Base-by-base conservation (phyloP, 1,139 yeast species). In the Meyerozyma sp. region DNA sequence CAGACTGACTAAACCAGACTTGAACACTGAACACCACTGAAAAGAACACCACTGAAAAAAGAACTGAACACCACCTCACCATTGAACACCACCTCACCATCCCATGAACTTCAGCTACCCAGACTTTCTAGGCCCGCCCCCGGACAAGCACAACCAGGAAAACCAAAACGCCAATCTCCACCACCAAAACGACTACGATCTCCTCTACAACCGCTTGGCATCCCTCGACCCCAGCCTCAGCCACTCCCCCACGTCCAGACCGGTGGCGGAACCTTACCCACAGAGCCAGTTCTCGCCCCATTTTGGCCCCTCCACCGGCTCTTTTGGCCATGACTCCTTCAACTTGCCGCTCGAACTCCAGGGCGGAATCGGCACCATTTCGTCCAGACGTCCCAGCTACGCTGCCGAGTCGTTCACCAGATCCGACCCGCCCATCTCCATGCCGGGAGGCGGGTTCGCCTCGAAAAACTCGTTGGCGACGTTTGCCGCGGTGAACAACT, bases 301-400 rank as follows among this genome's bases (percentile, higher is more conserved):
- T 7, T 42, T 44, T 32, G 40, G 38, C 2, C 16, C 37, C 5
- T 20, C 37, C 7, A 34, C 5, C 14, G 37, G 26, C 14, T n/a
- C 21, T n/a, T 21, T 34, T 34, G 37, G 37, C 37, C 40, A 39
- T 8, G 59, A 62, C 47, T 47, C 61, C 44, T 80, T 81, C 59
- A 70, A 65, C 46, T 64, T 81, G 45, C 86, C 87, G 0, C 48
- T 66, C 8, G 86, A 81, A 51, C 65, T 81, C 39, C 85, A 80
- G 59, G 85, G 86, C 29, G 87, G 87, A 0, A 67, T 81, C 3
- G 79, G 81, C 13, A 79, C 71, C 46, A 80, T 81, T 36, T 75
- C 79, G 25, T 75, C 83, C 8, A 69, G 87, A 59, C 69, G 87
- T 58, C 86, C 86, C 28, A 72, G 81, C 46, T 81, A 77, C 53